These are phyloP conservation scores for Tetraselmis chui DNA, from an alignment of 139 green algal genomes.

Conservation along the genomic window DNA sequence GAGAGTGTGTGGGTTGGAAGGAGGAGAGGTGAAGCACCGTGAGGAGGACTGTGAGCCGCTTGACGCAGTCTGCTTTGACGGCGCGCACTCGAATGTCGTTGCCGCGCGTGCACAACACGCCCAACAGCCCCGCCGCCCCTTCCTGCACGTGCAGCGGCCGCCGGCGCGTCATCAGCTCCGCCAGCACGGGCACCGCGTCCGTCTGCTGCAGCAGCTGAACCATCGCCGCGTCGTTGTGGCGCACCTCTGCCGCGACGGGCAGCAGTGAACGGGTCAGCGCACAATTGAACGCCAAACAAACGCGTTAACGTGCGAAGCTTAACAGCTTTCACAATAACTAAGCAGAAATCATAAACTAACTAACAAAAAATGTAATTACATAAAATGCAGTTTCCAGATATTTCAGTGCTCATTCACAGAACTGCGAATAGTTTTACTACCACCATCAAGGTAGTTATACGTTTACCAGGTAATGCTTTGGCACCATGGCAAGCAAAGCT, in stretches of 20 bases:
- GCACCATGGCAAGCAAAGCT: no score
- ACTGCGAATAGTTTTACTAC: no score
- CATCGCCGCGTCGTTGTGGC: background rate
- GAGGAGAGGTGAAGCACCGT: background rate
- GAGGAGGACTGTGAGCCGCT: background rate
- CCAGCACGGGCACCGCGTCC: background rate
- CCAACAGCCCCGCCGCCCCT: background rate
- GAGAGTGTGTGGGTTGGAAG: background rate
- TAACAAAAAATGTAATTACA: no score
- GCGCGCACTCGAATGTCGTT: background rate
- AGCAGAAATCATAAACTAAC: no score
- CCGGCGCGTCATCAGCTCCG: background rate
- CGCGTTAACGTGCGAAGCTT: no score
- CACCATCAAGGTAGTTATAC: no score
- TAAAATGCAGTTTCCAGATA: no score
- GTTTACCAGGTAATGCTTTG: no score
- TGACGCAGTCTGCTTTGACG: background rate
- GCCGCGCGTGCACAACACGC: background rate
- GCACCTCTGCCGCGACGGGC: background rate
- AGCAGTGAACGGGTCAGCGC: background rate
- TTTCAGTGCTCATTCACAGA: no score
- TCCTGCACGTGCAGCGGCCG: background rate
- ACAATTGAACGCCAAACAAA: no score
- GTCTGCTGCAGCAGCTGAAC: background rate
- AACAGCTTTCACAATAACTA: no score